Conservation (phyloP, 1,139 yeast species). For the Lodderomyces pseudojiufengensis region DNA sequence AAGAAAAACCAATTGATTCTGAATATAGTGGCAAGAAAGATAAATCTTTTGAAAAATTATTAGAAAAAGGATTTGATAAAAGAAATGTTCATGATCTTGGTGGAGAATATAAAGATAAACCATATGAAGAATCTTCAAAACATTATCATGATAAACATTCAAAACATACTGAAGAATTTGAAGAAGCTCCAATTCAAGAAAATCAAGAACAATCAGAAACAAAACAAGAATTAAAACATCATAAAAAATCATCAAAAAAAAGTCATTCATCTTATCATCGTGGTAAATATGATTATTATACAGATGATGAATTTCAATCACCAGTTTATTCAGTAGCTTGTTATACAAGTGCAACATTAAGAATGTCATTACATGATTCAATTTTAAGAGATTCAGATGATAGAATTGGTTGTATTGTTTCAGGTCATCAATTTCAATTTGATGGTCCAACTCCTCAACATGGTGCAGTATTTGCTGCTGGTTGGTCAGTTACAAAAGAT, state of each 20-base stretch:
- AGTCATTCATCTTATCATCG: constrained; percentile 2
- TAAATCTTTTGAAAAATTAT: too few relatives aligned
- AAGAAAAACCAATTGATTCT: too few relatives aligned
- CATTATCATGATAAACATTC: constrained; percentile 3
- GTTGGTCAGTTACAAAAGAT: constrained; percentile 38
- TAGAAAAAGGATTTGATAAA: neutral
- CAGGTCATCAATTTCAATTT: constrained; percentile 42
- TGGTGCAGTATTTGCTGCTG: constrained; percentile 41
- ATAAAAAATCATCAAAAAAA: constrained; percentile 1
- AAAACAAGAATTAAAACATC: neutral
- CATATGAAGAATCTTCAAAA: constrained; percentile 1
- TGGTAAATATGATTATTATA: neutral
- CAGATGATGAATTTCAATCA: constrained; percentile 14
- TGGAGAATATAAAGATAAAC: constrained; percentile 1
- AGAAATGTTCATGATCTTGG: constrained; percentile 1
- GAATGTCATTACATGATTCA: constrained; percentile 31
- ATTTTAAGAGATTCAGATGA: constrained; percentile 32
- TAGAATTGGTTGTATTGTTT: constrained; percentile 42
- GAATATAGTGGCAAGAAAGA: too few relatives aligned
- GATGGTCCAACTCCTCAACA: constrained; percentile 45
- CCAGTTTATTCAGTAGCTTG: constrained; percentile 37
- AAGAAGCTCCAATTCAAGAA: constrained; percentile 2
- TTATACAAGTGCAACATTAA: constrained; percentile 26
- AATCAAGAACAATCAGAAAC: constrained; percentile 1
- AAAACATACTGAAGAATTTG: constrained; percentile 4